These are phyloP conservation scores for Begonia fuchsioides DNA, from an alignment of 306 rosid species.

Conservation along the genomic window DNA sequence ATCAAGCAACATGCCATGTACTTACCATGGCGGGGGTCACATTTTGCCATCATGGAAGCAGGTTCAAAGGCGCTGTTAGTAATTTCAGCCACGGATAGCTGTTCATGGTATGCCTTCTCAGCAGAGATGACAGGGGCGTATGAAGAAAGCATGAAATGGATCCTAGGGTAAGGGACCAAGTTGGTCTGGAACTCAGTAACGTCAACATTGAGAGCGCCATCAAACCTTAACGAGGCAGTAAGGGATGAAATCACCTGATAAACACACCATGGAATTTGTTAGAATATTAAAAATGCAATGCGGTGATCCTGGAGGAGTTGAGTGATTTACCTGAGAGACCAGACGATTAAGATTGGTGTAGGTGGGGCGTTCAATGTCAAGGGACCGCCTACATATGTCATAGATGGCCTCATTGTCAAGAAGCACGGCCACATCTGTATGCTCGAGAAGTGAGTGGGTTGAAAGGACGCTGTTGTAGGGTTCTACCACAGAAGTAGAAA, in stretches of 20 bases:
- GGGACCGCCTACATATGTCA: constrained; percentile 68
- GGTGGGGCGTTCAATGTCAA: constrained; percentile 80
- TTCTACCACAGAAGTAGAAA: constrained; percentile 77
- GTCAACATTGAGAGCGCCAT: constrained; percentile 77
- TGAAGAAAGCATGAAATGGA: constrained; percentile 82
- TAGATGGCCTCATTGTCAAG: constrained; percentile 83
- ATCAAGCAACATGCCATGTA: constrained; percentile 93
- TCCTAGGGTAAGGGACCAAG: constrained; percentile 83
- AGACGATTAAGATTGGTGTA: constrained; percentile 82
- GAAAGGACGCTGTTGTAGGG: constrained; percentile 88
- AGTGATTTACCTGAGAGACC: constrained; percentile 47
- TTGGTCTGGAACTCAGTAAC: constrained; percentile 83
- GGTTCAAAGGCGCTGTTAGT: constrained; percentile 80
- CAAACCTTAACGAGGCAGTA: constrained; percentile 80
- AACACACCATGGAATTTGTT: not conserved
- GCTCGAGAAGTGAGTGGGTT: constrained; percentile 81
- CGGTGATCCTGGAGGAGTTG: not conserved
- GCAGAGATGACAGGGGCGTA: constrained; percentile 84
- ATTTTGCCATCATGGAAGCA: constrained; percentile 81
- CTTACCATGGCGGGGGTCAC: constrained; percentile 81
- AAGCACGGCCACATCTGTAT: constrained; percentile 66
- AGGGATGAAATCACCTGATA: constrained; percentile 69
- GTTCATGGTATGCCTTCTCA: constrained; percentile 83
- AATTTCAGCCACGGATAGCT: constrained; percentile 74
- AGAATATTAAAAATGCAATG: not conserved